These are phyloP conservation scores for Cotoneaster glaucophyllus DNA, from an alignment of 306 rosid species.

Conservation along the genomic window DNA sequence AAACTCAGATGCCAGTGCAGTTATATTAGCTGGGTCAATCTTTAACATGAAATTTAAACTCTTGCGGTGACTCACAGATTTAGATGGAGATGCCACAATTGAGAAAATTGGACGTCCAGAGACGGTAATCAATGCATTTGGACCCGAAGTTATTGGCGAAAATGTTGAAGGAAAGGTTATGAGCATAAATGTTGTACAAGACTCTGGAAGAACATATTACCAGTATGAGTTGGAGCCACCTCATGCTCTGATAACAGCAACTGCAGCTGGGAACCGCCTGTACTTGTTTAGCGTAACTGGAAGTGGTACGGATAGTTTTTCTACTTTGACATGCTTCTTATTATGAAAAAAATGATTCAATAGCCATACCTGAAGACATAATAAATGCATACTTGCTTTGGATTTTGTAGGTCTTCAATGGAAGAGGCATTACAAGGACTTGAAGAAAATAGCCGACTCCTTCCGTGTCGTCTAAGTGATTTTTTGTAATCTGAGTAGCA, in stretches of 20 bases:
- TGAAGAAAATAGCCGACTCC: constrained; percentile 66
- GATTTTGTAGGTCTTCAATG: constrained; percentile 85
- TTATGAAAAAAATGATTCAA: neutral
- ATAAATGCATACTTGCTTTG: neutral
- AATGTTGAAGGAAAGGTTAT: constrained; percentile 92
- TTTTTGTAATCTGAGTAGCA: constrained; percentile 14
- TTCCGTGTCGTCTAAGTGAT: constrained; percentile 58
- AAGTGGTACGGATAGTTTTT: constrained; percentile 44
- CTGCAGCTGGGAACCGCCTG: constrained; percentile 94
- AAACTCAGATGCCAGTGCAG: neutral
- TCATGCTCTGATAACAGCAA: constrained; percentile 80
- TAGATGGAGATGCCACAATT: constrained; percentile 76
- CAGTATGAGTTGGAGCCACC: constrained; percentile 97
- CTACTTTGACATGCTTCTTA: neutral
- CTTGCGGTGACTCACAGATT: constrained; percentile 34
- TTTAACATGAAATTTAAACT: neutral
- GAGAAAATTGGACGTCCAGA: constrained; percentile 87
- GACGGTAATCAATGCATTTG: constrained; percentile 81
- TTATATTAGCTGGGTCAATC: neutral
- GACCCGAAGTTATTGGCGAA: constrained; percentile 93
- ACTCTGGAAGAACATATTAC: constrained; percentile 81
- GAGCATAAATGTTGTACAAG: constrained; percentile 48
- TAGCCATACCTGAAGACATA: neutral
- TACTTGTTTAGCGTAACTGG: constrained; percentile 81
- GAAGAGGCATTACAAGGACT: constrained; percentile 80